Evolutionary conservation across 2,329 filamentous ascomycete species (phyloP).

Genomic region (Fusarium bactridioides): DNA sequence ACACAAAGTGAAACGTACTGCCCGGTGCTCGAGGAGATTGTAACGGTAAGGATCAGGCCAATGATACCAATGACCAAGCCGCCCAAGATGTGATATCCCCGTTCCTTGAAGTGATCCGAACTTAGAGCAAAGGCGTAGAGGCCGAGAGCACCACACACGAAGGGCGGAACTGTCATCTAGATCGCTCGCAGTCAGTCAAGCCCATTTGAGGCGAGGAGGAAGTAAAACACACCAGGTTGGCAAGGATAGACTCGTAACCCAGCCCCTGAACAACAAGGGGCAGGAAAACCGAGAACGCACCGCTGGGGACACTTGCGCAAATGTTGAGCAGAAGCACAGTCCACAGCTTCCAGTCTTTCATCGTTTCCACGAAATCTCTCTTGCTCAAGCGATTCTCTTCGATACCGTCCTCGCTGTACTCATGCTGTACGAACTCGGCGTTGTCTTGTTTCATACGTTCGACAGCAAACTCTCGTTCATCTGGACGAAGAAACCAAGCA

Average conservation of each 20-base stretch:
- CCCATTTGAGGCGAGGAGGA: neutral
- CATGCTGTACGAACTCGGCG: conserved; percentile 36
- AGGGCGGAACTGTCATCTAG: conserved; percentile 42
- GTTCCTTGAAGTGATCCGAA: conserved; percentile 38
- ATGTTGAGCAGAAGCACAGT: conserved; percentile 39
- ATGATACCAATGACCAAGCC: conserved; percentile 35
- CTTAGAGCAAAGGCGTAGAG: conserved; percentile 40
- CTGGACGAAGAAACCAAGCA: conserved; percentile 38
- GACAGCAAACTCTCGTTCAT: conserved; percentile 34
- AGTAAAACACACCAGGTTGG: conserved; percentile 34
- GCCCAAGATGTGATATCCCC: conserved; percentile 39
- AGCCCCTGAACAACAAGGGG: conserved; percentile 40
- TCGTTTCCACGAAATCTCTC: conserved; percentile 39
- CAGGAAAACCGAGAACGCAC: conserved; percentile 40
- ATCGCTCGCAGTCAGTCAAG: neutral
- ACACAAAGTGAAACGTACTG: conserved; percentile 39
- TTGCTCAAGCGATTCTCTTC: conserved; percentile 34
- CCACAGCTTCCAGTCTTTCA: conserved; percentile 42
- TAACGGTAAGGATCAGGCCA: conserved; percentile 39
- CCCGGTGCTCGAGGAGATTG: conserved; percentile 29
- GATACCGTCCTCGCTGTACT: conserved; percentile 40
- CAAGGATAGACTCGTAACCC: conserved; percentile 40
- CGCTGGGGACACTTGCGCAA: conserved; percentile 40
- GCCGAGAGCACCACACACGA: conserved; percentile 40
- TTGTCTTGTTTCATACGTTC: conserved; percentile 37